Base-by-base conservation (phyloP, 805 yeast genomes). In the Ogataea salicorniae region DNA sequence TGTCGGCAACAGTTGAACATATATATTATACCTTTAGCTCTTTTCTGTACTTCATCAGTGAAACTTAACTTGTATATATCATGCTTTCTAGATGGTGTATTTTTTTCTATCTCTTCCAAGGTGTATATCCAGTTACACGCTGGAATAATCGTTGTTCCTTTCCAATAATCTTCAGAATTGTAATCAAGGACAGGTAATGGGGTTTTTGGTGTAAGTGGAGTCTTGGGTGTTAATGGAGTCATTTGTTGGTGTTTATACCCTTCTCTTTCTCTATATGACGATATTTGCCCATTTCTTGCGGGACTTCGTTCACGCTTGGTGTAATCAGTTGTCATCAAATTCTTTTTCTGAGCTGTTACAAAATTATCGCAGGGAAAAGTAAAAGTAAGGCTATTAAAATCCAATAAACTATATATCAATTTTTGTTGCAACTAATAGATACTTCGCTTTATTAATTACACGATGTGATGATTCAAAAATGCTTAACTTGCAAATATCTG, bases 11-110 rank as follows among this genome's bases (percentile, higher is more conserved):
- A 72, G 39, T 66, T 68, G 11, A 72, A 70, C 38, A 79, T 62
- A 54, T 74, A 77, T 22, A 68, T 64, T 8, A 71, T 71, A 9
- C 81, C 83, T 52, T 77, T 78, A 41, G 72, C 64, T 40, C 81
- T 66, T 53, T 64, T 64, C 23, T 59, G 56, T 22, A 70, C 56
- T 59, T 79, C 83, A 5, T 67, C 70, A 3, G 60, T 55, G 34
- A 59, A 65, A 1, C 63, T 35, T 8, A 76, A 54, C 15, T 67
- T 66, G 18, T 39, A 26, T 39, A 33, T 23, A 51, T 49, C 18
- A 46, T 26, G 41, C 8, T 51, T 52, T 34, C 74, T 54, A 0
- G 76, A 71, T 2, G 77, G 71, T 1, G 70, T 57, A 2, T 49
- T 45, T 2, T 53, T 34, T 39, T 55, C 50, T 18, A 67, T 43